Evolutionary conservation across 2,329 filamentous ascomycete genomes (phyloP).

Genomic region (Aspergillus tanneri): DNA sequence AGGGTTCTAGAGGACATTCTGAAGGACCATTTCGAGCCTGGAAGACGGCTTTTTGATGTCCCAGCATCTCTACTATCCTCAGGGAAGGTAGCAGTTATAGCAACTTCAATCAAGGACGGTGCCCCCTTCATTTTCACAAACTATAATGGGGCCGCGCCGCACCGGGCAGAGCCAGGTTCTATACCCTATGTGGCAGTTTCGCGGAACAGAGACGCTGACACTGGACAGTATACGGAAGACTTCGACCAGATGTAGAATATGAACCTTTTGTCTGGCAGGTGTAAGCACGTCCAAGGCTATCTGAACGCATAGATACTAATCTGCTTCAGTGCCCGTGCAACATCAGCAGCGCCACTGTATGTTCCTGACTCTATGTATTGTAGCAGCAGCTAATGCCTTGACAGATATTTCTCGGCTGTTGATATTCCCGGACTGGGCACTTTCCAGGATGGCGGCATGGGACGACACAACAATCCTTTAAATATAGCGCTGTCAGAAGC

Average conservation of each 20-base stretch:
- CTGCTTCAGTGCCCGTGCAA: neutral
- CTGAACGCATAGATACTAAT: neutral
- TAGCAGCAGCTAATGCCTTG: neutral
- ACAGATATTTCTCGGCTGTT: constrained; percentile 13
- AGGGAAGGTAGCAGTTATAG: neutral
- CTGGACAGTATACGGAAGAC: constrained; percentile 3
- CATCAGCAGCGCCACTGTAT: constrained; percentile 1
- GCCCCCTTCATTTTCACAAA: constrained; percentile 6
- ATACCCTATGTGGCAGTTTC: neutral
- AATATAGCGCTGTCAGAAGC: constrained; percentile 11
- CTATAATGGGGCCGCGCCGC: constrained; percentile 4
- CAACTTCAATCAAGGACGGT: constrained; percentile 1
- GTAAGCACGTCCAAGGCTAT: neutral
- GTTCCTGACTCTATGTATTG: neutral
- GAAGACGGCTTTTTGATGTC: neutral
- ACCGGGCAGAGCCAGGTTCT: constrained; percentile 2
- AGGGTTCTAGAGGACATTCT: constrained; percentile 3
- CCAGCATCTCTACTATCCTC: neutral
- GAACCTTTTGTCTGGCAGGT: constrained; percentile 7
- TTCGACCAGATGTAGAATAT: constrained; percentile 4
- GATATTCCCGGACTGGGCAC: constrained; percentile 14
- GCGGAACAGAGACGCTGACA: neutral
- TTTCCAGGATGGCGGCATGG: constrained; percentile 19
- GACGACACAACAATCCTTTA: constrained; percentile 11
- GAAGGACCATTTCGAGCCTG: constrained; percentile 7